Conservation (phyloP, 371 early-diverging fungal species). For the Mortierella sp. region DNA sequence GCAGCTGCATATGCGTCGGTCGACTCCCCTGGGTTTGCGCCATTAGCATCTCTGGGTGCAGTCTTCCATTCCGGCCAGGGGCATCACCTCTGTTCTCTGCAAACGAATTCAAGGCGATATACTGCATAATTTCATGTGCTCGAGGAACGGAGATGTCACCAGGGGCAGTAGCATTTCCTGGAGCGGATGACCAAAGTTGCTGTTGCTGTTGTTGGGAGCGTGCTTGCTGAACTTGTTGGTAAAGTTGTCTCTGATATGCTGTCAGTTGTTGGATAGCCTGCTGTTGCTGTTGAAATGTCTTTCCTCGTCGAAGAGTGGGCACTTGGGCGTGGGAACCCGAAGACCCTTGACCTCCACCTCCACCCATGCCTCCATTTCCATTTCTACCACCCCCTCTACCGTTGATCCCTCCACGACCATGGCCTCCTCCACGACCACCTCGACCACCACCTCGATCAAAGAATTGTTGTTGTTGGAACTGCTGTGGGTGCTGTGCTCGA, state of each 20-base stretch:
- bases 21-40: slow-evolving; percentile 4
- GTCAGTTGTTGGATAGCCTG: slow-evolving; percentile 42
- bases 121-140: slow-evolving; percentile 47
- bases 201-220: slow-evolving; percentile 23
- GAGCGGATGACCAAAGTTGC: neutral
- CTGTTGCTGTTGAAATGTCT: slow-evolving; percentile 48
- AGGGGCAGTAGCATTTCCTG: neutral
- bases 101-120: slow-evolving; percentile 29
- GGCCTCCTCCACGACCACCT: slow-evolving; percentile 7
- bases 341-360: neutral
- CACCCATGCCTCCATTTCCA: too few relatives aligned
- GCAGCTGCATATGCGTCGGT: slow-evolving; percentile 5
- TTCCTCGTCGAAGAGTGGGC: slow-evolving; percentile 31
- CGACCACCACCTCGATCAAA: slow-evolving; percentile 2
- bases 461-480: slow-evolving; percentile 7
- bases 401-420: slow-evolving; percentile 6
- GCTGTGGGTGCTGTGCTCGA: slow-evolving; percentile 9
- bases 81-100: slow-evolving; percentile 9
- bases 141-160: slow-evolving; percentile 12
- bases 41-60: neutral
- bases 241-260: slow-evolving; percentile 35
- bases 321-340: neutral
- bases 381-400: neutral
- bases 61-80: slow-evolving; percentile 6
- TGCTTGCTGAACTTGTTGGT: slow-evolving; percentile 25